Base-by-base conservation (phyloP, 2,329 filamentous ascomycete genomes). In the Amylocarpus encephaloides region DNA sequence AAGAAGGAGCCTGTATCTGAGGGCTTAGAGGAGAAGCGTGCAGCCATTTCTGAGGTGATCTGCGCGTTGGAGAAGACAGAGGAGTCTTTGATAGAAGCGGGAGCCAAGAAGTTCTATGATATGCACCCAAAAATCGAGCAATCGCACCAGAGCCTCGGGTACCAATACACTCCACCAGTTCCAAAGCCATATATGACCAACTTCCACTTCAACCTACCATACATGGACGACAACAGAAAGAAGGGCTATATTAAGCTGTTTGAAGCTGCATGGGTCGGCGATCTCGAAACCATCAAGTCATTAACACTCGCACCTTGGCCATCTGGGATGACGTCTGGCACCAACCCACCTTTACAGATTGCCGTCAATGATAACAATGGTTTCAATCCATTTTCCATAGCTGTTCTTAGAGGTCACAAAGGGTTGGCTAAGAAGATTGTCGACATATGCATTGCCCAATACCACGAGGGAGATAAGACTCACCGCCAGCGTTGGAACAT, bases 221-320 rank as follows among this genome's bases (percentile, higher is more conserved):
- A 78, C 69, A 55, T 77, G 10, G 85, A 76, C 0, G 75, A 78
- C 2, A 70, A 69, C 35, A 76, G 74, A 44, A 73, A 72, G 22
- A 69, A 73, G 32, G 82, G 76, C 0, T 92, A 90, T 54, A 54
- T 85, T 5, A 69, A 78, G 54, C 66, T 92, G 70, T 86, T 87
- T 64, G 81, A 92, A 62, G 86, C 86, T 33, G 80, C 80, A 4
- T 93, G 86, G 86, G 60, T 60, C 4, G 85, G 83, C n/a, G 79
- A 93, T 57, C 56, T 85, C 1, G 71, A 79, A 1, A 79, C 71
- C 2, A 79, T 92, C 66, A 87, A 86, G 61, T 66, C 69, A 12
- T 70, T 87, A 34, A 86, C 83, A 1, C 68, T 87, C 16, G 68
- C 73, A 10, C 68, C 76, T 1, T 86, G 82, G 78, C 74, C 53